Conservation (phyloP, 2,329 filamentous ascomycete species). For the Diaporthe longicolla region DNA sequence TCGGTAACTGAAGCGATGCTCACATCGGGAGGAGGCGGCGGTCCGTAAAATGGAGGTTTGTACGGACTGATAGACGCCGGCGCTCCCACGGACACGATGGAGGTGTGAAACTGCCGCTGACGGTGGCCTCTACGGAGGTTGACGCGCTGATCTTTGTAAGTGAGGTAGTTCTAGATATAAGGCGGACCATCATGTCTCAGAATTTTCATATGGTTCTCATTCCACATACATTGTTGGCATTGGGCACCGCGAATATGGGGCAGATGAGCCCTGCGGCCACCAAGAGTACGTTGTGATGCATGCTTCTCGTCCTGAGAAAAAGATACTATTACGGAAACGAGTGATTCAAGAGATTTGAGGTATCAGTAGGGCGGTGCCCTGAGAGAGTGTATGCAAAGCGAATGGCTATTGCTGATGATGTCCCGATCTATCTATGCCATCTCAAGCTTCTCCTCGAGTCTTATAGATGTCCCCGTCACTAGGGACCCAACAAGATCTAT, state of each 20-base stretch:
- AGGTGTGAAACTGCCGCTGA: conserved; percentile 4
- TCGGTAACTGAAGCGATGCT: not conserved
- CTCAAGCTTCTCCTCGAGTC: conserved; percentile 28
- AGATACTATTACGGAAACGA: conserved; percentile 10
- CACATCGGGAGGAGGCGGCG: not conserved
- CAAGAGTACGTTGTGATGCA: conserved; percentile 29
- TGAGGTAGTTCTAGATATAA: not conserved
- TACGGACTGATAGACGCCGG: not conserved
- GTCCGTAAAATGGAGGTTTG: conserved; percentile 4
- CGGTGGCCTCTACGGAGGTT: conserved; percentile 6
- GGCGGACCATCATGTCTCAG: not conserved
- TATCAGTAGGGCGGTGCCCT: not conserved
- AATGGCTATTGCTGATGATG: conserved; percentile 33
- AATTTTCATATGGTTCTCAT: not conserved
- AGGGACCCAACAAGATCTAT: not conserved
- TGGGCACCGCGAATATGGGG: conserved; percentile 28
- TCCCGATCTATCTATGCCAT: conserved; percentile 12
- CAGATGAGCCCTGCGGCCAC: conserved; percentile 23
- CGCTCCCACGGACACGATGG: not conserved
- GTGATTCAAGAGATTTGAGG: conserved; percentile 7
- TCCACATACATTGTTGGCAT: conserved; percentile 20
- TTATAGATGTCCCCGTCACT: conserved; percentile 29
- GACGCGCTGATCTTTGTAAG: conserved; percentile 17
- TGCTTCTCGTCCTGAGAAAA: not conserved
- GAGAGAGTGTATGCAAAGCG: conserved; percentile 33